Evolutionary conservation across 1,284 basidiomycete species (phyloP), one percentile per base, ranked within the genome.

Genomic region (Boletus semigastroideus): DNA sequence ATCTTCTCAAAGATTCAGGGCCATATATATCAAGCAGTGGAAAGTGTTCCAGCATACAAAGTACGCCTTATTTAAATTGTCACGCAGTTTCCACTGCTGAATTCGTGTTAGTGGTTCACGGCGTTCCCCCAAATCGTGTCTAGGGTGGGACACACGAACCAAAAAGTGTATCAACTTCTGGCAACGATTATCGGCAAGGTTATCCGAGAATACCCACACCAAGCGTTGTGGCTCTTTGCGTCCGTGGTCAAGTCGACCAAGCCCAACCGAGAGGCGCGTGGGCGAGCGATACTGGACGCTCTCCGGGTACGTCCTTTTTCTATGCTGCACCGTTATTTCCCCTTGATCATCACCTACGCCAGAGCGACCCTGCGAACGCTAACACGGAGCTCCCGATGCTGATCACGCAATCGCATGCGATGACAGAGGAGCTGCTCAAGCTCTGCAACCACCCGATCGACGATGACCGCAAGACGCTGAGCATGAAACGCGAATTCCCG

Each of bases 81-180:
- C 8, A 14, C 20, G 3, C 33, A 16, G 3, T 27, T 42, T 34
- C 42, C 41, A 19, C 27, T 31, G 25, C 53, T 56, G 47, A 65
- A 38, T 17, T 48, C 14, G 25, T 44, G 49, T 14, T 60, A 97
- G 93, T 99, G 95, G 92, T 90, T 90, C 59, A 96, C 92, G 0
- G 95, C 95, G 1, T 94, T 98, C 59, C 94, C 97, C 8, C 97
- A 99, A 75, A 90, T 99, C 52, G 92, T 97, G 11, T 99, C 97
- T 22, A 85, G 97, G 10, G 90, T 99, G 33, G 90, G 88, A 17
- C 93, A 98, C 62, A 74, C 72, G 16, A 90, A 92, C 62, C 63
- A 73, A n/a, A 77, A 77, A 1, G 88, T 95, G 2, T 90, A 83
- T 65, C 68, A 69, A 0, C 72, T 86, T 14, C 73, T 99, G 16